Conservation (phyloP, 2,329 filamentous ascomycete genomes). For the Westerdykella aurantiaca region DNA sequence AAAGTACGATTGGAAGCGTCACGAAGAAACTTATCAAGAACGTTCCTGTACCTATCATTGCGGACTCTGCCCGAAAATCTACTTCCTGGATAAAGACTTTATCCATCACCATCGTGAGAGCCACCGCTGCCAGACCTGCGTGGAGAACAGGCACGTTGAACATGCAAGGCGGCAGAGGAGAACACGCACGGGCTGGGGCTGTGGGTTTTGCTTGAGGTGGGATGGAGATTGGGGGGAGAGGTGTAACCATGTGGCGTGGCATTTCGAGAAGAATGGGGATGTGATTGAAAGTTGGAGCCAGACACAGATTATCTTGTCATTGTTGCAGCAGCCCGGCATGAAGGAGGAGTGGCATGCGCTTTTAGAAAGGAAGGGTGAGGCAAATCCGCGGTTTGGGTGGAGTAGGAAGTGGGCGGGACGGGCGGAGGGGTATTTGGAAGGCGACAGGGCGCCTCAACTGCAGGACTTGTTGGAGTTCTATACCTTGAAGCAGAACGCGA, state of each 20-base stretch:
- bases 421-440: conserved; percentile 27
- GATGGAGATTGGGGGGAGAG: conserved; percentile 57
- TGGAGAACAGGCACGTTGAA: conserved; percentile 43
- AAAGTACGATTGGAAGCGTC: conserved; percentile 63
- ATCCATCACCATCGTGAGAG: conserved; percentile 59
- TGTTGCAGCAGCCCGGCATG: conserved; percentile 57
- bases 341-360: conserved; percentile 49
- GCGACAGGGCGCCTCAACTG: conserved; percentile 12
- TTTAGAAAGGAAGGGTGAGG: conserved; percentile 13
- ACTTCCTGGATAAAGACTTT: conserved; percentile 61
- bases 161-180: conserved; percentile 32
- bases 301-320: conserved; percentile 58
- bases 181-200: conserved; percentile 57
- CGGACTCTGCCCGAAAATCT: conserved; percentile 57
- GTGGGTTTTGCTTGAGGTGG: conserved; percentile 60
- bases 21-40: conserved; percentile 63
- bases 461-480: conserved; percentile 29
- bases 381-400: conserved; percentile 16
- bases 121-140: conserved; percentile 56
- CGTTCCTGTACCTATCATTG: conserved; percentile 59
- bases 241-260: conserved; percentile 60
- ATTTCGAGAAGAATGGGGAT: conserved; percentile 50
- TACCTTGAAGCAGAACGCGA: conserved; percentile 10
- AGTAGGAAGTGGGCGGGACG: conserved; percentile 20
- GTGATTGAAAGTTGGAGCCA: conserved; percentile 61